Evolutionary conservation across 371 early-diverging fungal species (phyloP).

Genomic region (Polyrhizophydium stewartii): DNA sequence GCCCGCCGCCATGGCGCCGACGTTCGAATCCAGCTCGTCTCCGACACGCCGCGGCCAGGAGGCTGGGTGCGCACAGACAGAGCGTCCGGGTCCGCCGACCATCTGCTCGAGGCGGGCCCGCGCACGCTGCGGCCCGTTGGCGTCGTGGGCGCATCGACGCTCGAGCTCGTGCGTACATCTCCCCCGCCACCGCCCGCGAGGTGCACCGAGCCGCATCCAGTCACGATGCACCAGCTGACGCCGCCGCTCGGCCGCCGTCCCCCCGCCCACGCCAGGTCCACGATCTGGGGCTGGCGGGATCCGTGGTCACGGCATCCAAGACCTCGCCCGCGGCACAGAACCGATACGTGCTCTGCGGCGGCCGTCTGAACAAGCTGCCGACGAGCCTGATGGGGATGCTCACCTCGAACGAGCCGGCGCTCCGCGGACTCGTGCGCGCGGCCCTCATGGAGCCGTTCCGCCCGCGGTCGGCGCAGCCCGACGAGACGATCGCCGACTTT

Average conservation of each 20-base stretch:
- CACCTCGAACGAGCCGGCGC: conserved; percentile 30
- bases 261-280: conserved; percentile 49
- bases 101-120: conserved; percentile 80
- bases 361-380: conserved; percentile 63
- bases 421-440: conserved; percentile 42
- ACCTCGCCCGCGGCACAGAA: conserved; percentile 71
- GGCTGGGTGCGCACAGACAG: conserved; percentile 81
- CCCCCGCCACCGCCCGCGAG: too few species aligned
- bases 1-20: conserved; percentile 15
- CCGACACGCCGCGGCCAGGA: conserved; percentile 67
- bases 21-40: conserved; percentile 63
- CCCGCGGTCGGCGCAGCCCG: conserved; percentile 22
- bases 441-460: conserved; percentile 44
- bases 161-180: conserved; percentile 76
- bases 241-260: too few species aligned
- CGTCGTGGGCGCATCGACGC: conserved; percentile 61
- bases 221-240: too few species aligned
- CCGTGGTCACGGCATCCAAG: conserved; percentile 58
- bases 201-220: too few species aligned
- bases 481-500: conserved; percentile 74
- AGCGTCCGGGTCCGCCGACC: conserved; percentile 14
- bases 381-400: conserved; percentile 42
- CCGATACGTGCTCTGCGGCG: conserved; percentile 73
- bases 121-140: conserved; percentile 79
- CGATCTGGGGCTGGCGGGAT: conserved; percentile 51